Evolutionary conservation across 177 flowering plant genomes (phyloP).

Genomic region (Telopea speciosissima): DNA sequence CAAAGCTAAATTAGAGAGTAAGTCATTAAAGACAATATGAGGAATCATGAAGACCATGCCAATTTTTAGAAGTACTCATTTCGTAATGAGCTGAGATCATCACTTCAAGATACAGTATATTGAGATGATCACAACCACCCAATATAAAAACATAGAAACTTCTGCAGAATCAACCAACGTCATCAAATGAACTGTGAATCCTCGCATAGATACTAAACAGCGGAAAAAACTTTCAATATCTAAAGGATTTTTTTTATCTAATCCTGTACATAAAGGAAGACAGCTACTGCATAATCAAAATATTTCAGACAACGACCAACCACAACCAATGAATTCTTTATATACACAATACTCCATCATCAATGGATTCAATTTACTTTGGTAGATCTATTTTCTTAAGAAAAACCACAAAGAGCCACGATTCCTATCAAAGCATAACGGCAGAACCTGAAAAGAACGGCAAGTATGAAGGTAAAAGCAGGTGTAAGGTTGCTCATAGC

Average conservation of each 20-base stretch:
- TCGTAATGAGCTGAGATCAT: neutral
- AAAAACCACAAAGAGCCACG: neutral
- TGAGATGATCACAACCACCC: neutral
- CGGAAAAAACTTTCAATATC: too few relatives aligned
- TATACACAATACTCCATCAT: too few relatives aligned
- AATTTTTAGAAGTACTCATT: neutral
- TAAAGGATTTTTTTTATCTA: too few relatives aligned
- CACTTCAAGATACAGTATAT: neutral
- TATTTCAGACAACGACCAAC: too few relatives aligned
- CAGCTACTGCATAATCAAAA: too few relatives aligned
- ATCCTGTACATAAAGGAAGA: too few relatives aligned
- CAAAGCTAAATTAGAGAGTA: too few relatives aligned
- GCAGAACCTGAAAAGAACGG: conserved; percentile 56
- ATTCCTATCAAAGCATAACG: neutral
- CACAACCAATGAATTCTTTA: too few relatives aligned
- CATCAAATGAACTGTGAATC: neutral
- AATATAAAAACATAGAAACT: neutral
- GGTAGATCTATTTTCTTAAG: neutral
- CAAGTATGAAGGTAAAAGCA: conserved; percentile 63
- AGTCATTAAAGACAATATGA: neutral
- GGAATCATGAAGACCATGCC: neutral
- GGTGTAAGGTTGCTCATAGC: conserved; percentile 65
- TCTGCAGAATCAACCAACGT: neutral
- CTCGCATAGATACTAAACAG: too few relatives aligned
- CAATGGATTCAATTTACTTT: neutral